Evolutionary conservation across 2,329 filamentous ascomycete genomes (phyloP), one percentile per base, ranked within the genome.

Genomic region (Herpomyces periplanetae): DNA sequence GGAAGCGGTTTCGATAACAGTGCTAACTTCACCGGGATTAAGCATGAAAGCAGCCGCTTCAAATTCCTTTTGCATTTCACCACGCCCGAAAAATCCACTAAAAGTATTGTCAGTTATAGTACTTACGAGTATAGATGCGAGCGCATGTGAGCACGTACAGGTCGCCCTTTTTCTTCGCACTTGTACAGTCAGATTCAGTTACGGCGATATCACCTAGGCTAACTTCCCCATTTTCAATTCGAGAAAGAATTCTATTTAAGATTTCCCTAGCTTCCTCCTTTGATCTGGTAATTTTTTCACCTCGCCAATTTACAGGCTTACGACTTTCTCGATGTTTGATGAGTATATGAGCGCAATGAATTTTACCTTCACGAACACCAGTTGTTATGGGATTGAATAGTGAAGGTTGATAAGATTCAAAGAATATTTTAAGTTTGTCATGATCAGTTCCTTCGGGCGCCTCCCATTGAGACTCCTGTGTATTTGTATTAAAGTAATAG

Each of bases 11-110:
- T 87, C 65, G 6, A 91, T 63, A 14, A 88, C 49, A 17, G 51
- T 48, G 40, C 73, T 88, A 33, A 91, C 57, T 40, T 88, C 55
- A 13, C 71, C 73, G 2, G 62, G 60, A 38, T 73, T 52, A 21
- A 96, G 47, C n/a, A 52, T 60, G 42, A 96, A 96, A 1, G 80
- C 64, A 3, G 73, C 73, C 22, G 88, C 69, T 42, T 96, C 80
- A 34, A 96, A 96, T 41, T 88, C 75, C 45, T 73, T 75, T 38
- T 96, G 80, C 80, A 96, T 96, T 33, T 91, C 75, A 11, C 71
- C 69, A 31, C 52, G 59, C 21, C 69, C 73, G 38, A 96, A 96
- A 40, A 73, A 87, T 9, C 80, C 80, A 26, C 55, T 61, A 15
- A 8, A 19, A 21, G 13, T 17, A 11, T 17, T 20, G 30, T 22